Base-by-base conservation (phyloP, 108 stramenopile species). In the Hondaea fermentalgiana region DNA sequence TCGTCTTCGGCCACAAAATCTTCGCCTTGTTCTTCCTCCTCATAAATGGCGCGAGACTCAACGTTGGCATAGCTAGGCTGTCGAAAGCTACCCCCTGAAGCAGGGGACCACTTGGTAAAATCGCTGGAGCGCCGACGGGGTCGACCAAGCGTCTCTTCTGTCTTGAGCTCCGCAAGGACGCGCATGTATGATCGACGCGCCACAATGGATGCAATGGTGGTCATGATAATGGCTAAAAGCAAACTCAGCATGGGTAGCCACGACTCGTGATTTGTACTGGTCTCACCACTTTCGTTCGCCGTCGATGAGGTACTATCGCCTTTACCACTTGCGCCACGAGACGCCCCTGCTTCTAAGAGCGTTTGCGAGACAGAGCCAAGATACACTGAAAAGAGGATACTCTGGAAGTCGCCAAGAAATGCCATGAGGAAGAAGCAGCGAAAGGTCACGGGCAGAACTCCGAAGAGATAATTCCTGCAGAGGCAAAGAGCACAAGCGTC, bases 401-500 rank as follows among this genome's bases (percentile, higher is more conserved):
- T 83, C 76, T 83, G 76, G 49, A 83, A 83, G 51, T 83, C 76
- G 3, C 76, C 76, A 6, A 53, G 49, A 28, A 83, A 83, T 6
- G 76, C 45, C 76, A 83, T 83, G 51, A 83, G n/a, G 76, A 83
- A 83, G 23, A 83, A 83, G 3, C 76, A 83, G 17, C 49, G 76
- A 83, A 83, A 83, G 23, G 76, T 83, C 12, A 83, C 76, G 45
- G 76, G 76, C 45, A 83, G 23, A 6, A 83, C 76, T 6, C 76
- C 76, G 3, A 83, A 83, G n/a, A 83, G 76, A 83, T 83, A 83
- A 23, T 83, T 83, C 51, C 64, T 69, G 42, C 10, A 17, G 64
- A 10, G 59, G 3, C 0, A 59, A 59, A 19, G n/a, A n/a, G 59
- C 19, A 59, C 59, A 59, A 23, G 59, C 19, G n/a, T n/a, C 2